Evolutionary conservation across 164 flowering plant species (phyloP), one percentile per base, ranked within the genome.

Genomic region (Chloranthus sessilifolius): DNA sequence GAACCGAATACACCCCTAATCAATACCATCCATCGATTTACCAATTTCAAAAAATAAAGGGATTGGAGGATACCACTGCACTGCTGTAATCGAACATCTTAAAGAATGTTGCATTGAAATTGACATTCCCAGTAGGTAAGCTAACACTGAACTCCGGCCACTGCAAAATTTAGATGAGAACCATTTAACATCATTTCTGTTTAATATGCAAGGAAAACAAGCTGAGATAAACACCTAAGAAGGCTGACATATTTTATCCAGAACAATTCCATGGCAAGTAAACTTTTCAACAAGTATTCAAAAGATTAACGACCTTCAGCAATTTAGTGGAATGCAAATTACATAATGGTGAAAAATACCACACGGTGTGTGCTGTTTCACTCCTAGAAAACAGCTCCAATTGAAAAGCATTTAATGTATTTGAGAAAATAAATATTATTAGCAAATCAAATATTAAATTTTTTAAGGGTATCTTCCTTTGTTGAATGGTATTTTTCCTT

Each of bases 61-160:
- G 37, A 51, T n/a, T 24, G 43, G 58, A 60, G 3, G 21, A 42
- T 79, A 94, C 99, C 95, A 42, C 46, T 29, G 99, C 85, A 65
- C 55, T 70, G 57, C 82, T 79, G 59, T 84, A 89, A 61, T 94
- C 83, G 47, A 94, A 89, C 68, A 73, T 89, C 74, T 58, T 85
- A 73, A 94, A 94, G 60, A 89, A 89, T 12, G 75, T 63, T 27
- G 96, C 50, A 62, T 72, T 82, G 59, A 94, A 69, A 7, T 53
- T 77, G 72, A 69, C 65, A 67, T 58, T 73, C 43, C 94, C 96
- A 19, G 28, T 56, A 56, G 84, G 96, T 39, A 87, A 38, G 36
- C 58, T 74, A 37, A 66, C 83, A 49, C 63, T 64, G 55, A 94
- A 70, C 53, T 76, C 95, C 41, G 95, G 96, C 88, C 78, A 84